Base-by-base conservation (phyloP, 106 monocot genomes). In the Iris macrosiphon region DNA sequence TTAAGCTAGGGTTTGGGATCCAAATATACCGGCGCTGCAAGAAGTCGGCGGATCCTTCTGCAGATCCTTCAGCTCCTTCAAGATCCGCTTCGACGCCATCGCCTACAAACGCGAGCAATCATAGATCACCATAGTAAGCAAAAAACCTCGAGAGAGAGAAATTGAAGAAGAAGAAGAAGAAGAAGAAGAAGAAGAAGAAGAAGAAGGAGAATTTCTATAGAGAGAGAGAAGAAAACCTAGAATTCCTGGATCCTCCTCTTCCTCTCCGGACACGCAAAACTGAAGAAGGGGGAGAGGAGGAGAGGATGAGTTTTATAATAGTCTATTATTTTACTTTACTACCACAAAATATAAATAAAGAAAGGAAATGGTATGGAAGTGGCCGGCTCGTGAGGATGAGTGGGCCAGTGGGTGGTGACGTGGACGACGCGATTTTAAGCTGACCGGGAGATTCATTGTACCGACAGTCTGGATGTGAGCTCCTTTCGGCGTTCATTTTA, bases 61-160 rank as follows among this genome's bases (percentile, higher is more conserved):
- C 41, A 64, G 40, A 52, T 64, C 64, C 52, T 64, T 64, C 40
- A 64, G 24, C 38, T 64, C 64, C 23, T 64, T 64, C 39, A 64
- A 52, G 40, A 64, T 64, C 52, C 52, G 51, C 47, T 52, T 51
- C 2, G 64, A 64, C 25, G 64, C 64, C 64, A 64, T 65, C 52
- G n/a, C 11, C 19, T 17, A n/a, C n/a, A 31, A 53, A 1, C 52
- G 24, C n/a, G 24, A 56, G 35, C 34, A n/a, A n/a, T 11, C 19
- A 33, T 1, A n/a, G 6, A n/a, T 8, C 2, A 50, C 12, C n/a
- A 50, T 1, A 12, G 28, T 2, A 16, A 3, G n/a, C 3, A 0
- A 24, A 24, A 38, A 38, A 35, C 13, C n/a, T 4, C n/a, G n/a
- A n/a, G n/a, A 56, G 19, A 4, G 3, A 35, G 32, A 56, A 23